phyloP scores from a whole-genome alignment of 257 asterid species.

The Forsythia suspensa region DNA sequence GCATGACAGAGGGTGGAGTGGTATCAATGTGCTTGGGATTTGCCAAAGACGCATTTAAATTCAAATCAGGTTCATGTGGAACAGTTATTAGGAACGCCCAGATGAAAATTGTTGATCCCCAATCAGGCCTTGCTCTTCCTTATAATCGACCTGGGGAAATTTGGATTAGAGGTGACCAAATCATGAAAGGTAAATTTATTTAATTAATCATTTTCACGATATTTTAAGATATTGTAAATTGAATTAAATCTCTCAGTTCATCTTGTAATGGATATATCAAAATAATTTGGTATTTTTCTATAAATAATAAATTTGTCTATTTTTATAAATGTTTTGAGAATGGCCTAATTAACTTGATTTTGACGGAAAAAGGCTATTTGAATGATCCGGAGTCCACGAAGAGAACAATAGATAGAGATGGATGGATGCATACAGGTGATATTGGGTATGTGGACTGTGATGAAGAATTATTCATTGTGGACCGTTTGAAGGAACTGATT shows the following conservation, averaged over 20 bases:
- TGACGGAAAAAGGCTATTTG: slow-evolving; percentile 35
- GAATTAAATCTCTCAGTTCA: too few relatives aligned
- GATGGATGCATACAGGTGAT: slow-evolving; percentile 65
- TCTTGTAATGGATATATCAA: too few relatives aligned
- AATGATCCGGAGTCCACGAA: slow-evolving; percentile 56
- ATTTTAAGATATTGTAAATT: too few relatives aligned
- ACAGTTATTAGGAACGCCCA: slow-evolving; percentile 42
- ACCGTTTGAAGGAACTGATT: slow-evolving; percentile 58
- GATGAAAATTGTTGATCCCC: slow-evolving; percentile 53
- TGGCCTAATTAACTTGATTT: neutral
- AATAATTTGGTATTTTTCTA: too few relatives aligned
- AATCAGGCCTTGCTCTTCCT: slow-evolving; percentile 40
- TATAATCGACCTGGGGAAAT: slow-evolving; percentile 48
- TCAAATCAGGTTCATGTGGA: slow-evolving; percentile 60
- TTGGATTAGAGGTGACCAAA: slow-evolving; percentile 41
- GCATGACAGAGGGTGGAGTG: slow-evolving; percentile 65
- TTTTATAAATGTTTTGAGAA: neutral
- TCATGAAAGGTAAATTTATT: slow-evolving; percentile 49
- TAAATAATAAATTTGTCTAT: too few relatives aligned
- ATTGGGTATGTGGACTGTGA: slow-evolving; percentile 50
- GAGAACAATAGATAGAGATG: slow-evolving; percentile 40
- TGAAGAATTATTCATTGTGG: slow-evolving; percentile 54
- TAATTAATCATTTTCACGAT: neutral
- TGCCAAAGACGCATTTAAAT: slow-evolving; percentile 44
- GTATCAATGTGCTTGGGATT: slow-evolving; percentile 49